Evolutionary conservation across 148 eudicot genomes (phyloP).

Genomic region (Rhododendron henanense): DNA sequence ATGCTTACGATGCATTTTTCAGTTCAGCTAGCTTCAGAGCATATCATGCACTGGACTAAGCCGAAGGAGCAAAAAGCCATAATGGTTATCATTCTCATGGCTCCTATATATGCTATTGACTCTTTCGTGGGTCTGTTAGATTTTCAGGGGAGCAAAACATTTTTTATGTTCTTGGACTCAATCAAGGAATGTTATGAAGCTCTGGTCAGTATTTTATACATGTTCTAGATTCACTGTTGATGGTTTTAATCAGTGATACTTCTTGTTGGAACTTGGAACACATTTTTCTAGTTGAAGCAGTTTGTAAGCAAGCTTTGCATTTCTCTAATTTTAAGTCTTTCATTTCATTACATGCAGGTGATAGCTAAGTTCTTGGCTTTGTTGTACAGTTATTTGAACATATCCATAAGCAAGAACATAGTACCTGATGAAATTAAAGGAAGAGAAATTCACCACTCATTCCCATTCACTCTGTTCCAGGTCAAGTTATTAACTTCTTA

Average conservation of each 20-base stretch:
- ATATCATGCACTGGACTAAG: background rate
- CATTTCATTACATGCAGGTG: slow-evolving; percentile 41
- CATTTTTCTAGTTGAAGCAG: background rate
- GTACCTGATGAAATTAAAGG: slow-evolving; percentile 95
- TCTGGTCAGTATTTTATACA: slow-evolving; percentile 36
- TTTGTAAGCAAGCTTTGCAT: background rate
- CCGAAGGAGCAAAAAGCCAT: background rate
- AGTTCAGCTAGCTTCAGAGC: background rate
- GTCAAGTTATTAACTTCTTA: slow-evolving; percentile 19
- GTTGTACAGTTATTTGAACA: slow-evolving; percentile 71
- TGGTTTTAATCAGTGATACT: background rate
- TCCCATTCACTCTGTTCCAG: slow-evolving; percentile 85
- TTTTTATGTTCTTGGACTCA: slow-evolving; percentile 66
- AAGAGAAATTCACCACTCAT: slow-evolving; percentile 76
- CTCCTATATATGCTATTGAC: slow-evolving; percentile 70
- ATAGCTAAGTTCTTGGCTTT: slow-evolving; percentile 86
- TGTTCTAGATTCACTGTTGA: background rate
- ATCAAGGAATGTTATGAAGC: slow-evolving; percentile 90
- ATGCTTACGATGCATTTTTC: slow-evolving; percentile 6
- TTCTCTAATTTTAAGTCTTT: background rate
- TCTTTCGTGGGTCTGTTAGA: slow-evolving; percentile 76
- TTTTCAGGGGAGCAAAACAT: slow-evolving; percentile 50
- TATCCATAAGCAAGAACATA: slow-evolving; percentile 60
- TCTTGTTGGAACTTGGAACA: background rate
- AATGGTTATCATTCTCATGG: slow-evolving; percentile 49